These are phyloP conservation scores for Colletotrichum tabaci DNA, from an alignment of 2,329 filamentous ascomycete genomes.

Conservation along the genomic window DNA sequence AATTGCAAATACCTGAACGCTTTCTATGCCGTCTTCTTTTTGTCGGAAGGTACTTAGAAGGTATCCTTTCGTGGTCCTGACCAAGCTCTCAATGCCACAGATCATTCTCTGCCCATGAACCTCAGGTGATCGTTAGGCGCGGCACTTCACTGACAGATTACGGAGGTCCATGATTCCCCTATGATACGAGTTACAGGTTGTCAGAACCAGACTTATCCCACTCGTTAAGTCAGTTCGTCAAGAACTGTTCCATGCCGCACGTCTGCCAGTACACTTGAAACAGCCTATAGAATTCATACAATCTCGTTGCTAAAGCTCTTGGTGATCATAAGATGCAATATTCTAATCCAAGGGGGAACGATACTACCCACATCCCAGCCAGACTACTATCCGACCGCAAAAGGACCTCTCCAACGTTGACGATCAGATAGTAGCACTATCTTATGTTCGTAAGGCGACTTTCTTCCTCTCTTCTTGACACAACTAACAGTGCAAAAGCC, in stretches of 20 bases:
- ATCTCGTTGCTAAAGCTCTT: conserved; percentile 1
- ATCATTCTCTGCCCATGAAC: too few relatives aligned
- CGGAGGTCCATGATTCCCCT: too few relatives aligned
- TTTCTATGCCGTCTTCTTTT: too few relatives aligned
- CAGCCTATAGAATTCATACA: conserved; percentile 3
- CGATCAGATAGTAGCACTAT: conserved; percentile 33
- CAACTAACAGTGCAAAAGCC: not conserved
- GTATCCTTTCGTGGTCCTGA: too few relatives aligned
- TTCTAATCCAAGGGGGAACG: conserved; percentile 33
- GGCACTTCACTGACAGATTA: too few relatives aligned
- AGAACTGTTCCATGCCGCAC: conserved; percentile 10
- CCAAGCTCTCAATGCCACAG: too few relatives aligned
- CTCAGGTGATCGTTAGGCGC: too few relatives aligned
- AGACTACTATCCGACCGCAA: conserved; percentile 26
- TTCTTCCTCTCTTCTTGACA: not conserved
- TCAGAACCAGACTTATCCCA: not conserved
- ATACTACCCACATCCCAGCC: conserved; percentile 25
- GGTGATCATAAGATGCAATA: conserved; percentile 31
- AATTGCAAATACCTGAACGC: too few relatives aligned
- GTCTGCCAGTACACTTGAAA: not conserved
- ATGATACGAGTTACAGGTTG: too few relatives aligned
- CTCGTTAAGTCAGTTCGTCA: conserved; percentile 7
- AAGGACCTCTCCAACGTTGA: conserved; percentile 33
- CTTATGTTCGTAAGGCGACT: not conserved
- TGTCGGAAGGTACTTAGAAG: too few relatives aligned